Evolutionary conservation across 2,329 filamentous ascomycete species (phyloP).

Genomic region (Trichoderma aggressivum): DNA sequence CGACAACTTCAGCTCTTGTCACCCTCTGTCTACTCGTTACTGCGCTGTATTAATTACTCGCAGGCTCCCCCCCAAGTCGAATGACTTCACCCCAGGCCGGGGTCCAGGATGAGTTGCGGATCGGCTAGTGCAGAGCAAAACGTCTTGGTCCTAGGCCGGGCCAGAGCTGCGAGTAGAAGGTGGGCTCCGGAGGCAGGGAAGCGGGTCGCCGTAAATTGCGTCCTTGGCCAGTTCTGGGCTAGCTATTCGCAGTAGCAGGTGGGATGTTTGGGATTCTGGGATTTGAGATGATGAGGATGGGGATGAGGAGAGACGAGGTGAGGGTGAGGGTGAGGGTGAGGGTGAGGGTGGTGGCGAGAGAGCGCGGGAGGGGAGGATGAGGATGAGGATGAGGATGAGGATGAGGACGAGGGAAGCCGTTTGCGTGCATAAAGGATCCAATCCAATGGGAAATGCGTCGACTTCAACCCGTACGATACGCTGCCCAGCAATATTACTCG

Average conservation of each 20-base stretch:
- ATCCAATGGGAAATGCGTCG: not conserved
- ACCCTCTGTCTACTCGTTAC: not conserved
- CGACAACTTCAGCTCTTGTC: not conserved
- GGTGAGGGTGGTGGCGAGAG: not conserved
- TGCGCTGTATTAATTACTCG: not conserved
- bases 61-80: not conserved
- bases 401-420: not conserved
- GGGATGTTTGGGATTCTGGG: not conserved
- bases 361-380: not conserved
- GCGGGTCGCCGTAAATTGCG: conserved; percentile 20
- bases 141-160: conserved; percentile 8
- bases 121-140: conserved; percentile 15
- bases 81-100: not conserved
- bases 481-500: not conserved
- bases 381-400: not conserved
- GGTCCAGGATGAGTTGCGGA: conserved; percentile 6
- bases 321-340: not conserved
- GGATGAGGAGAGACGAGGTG: not conserved
- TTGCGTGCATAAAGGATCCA: not conserved
- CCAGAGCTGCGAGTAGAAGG: conserved; percentile 15
- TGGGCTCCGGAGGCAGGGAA: conserved; percentile 13
- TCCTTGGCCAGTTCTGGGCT: conserved; percentile 9
- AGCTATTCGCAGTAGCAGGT: not conserved
- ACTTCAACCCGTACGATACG: not conserved
- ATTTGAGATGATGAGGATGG: not conserved